These are phyloP conservation scores for Apiotrichum laibachii DNA, from an alignment of 1,284 basidiomycete species.

Conservation along the genomic window DNA sequence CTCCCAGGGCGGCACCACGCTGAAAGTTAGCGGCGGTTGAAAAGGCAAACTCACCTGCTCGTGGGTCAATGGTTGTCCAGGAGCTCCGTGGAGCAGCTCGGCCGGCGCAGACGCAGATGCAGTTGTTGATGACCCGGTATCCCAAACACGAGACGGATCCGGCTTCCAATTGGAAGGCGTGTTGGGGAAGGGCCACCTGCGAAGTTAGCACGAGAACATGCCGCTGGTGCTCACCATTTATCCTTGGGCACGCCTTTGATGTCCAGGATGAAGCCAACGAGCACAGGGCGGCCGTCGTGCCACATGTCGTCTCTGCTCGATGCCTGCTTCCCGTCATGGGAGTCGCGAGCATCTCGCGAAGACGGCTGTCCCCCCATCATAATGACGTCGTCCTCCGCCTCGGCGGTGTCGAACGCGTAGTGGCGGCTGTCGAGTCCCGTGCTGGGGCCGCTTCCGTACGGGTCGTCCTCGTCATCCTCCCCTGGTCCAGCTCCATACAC, in stretches of 20 bases:
- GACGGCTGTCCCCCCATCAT: conserved; percentile 29
- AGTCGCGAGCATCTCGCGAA: not conserved
- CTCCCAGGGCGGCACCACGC: conserved; percentile 80
- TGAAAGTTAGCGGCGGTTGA: conserved; percentile 44
- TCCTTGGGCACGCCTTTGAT: conserved; percentile 68
- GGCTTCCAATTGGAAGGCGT: conserved; percentile 81
- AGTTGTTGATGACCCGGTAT: conserved; percentile 44
- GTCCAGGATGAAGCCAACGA: conserved; percentile 72
- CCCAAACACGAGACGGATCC: conserved; percentile 76
- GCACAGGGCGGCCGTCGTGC: conserved; percentile 68
- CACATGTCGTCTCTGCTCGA: conserved; percentile 53
- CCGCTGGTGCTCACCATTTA: conserved; percentile 58
- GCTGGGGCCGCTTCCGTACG: conserved; percentile 61
- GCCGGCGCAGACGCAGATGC: conserved; percentile 54
- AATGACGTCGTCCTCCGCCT: conserved; percentile 62
- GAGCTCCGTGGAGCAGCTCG: conserved; percentile 27
- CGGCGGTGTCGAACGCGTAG: conserved; percentile 66
- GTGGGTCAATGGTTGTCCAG: conserved; percentile 39
- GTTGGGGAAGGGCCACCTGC: conserved; percentile 74
- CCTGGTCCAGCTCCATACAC: conserved; percentile 57
- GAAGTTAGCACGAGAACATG: conserved; percentile 11
- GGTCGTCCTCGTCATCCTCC: conserved; percentile 83
- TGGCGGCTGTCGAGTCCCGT: conserved; percentile 24
- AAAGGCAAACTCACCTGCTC: conserved; percentile 35
- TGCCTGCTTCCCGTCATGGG: not conserved